Conservation (phyloP, 164 flowering plant genomes). For the Liquidambar formosana region DNA sequence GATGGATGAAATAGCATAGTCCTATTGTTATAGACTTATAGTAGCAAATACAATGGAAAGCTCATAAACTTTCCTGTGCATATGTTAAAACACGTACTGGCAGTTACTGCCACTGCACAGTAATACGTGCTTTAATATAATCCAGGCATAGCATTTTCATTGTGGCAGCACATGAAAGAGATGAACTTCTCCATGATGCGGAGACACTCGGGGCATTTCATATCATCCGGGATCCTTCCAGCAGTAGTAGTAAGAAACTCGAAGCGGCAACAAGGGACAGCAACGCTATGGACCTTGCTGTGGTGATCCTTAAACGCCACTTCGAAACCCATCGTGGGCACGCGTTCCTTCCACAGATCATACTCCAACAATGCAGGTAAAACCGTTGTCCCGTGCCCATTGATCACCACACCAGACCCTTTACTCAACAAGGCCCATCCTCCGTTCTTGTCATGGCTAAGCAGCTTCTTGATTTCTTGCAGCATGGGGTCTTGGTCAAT, state of each 20-base stretch:
- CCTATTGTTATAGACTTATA: too few species aligned
- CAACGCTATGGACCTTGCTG: neutral
- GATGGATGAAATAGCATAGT: too few species aligned
- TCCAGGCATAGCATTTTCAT: too few species aligned
- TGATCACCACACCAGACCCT: constrained; percentile 11
- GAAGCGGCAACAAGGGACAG: constrained; percentile 8
- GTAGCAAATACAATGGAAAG: too few species aligned
- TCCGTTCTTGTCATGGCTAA: constrained; percentile 9
- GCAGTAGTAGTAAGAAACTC: neutral
- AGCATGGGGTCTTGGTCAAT: constrained; percentile 11
- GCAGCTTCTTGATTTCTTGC: constrained; percentile 11
- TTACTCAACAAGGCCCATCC: constrained; percentile 16
- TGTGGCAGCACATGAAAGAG: neutral
- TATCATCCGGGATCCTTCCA: neutral
- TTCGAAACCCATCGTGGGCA: constrained; percentile 2
- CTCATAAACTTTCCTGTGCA: too few species aligned
- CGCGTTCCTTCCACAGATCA: constrained; percentile 1
- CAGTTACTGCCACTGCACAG: too few species aligned
- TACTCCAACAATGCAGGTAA: neutral
- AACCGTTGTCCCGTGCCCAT: constrained; percentile 3
- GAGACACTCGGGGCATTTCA: constrained; percentile 9
- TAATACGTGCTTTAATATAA: too few species aligned
- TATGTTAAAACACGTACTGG: too few species aligned
- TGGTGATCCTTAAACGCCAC: neutral
- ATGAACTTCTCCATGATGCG: neutral